A percentile compares a stretch with the other conserved stretches of the same genome.
Evolutionary conservation across 2,329 filamentous ascomycete species (phyloP).

Genomic region (Trichoderma koningiopsis): DNA sequence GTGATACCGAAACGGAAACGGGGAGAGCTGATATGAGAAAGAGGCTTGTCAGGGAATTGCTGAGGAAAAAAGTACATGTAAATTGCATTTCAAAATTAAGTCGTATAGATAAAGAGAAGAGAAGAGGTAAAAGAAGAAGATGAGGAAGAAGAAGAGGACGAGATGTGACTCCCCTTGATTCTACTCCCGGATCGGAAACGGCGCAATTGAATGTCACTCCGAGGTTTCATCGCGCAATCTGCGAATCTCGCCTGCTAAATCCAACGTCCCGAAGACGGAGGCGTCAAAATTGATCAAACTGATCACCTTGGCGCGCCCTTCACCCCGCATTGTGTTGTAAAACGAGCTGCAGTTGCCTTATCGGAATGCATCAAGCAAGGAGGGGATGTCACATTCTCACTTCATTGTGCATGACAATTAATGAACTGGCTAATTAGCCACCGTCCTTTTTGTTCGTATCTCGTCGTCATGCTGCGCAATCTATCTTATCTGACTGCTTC

Average conservation of each 20-base stretch:
- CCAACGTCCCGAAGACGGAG: neutral
- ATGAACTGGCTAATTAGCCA: no score
- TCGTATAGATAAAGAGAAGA: no score
- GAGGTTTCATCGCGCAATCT: neutral
- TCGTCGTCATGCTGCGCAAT: neutral
- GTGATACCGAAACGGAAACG: neutral
- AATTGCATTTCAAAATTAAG: neutral
- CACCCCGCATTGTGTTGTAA: conserved; percentile 1
- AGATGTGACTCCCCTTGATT: neutral
- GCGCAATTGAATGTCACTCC: neutral
- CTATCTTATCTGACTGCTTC: neutral
- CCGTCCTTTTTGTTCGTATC: neutral
- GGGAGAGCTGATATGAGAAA: conserved; percentile 8
- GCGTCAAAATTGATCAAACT: neutral
- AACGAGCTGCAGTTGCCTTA: neutral
- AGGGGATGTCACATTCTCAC: neutral
- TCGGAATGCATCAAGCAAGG: neutral
- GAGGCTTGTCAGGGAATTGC: neutral
- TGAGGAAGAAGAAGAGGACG: neutral
- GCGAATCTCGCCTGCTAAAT: neutral
- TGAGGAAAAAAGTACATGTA: neutral
- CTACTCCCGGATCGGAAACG: neutral
- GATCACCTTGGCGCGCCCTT: conserved; percentile 8
- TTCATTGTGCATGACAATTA: neutral
- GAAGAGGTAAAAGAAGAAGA: neutral